A percentile compares a stretch with the other conserved stretches of the same genome.
Conservation (phyloP, 768 basidiomycete genomes). For the Sporobolomyces roseus region DNA sequence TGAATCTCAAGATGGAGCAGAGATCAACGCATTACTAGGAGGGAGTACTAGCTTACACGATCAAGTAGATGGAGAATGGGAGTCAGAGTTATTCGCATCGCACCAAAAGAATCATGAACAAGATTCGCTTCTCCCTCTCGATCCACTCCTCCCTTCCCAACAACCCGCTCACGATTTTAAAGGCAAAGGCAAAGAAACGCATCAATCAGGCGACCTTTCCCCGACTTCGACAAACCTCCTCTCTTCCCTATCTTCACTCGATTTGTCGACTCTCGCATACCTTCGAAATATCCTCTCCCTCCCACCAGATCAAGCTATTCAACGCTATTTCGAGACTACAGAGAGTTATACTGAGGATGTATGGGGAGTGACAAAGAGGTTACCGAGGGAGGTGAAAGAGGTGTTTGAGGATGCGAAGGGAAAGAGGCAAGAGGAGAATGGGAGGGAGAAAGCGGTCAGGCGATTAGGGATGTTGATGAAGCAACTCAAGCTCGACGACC, state of each 20-base stretch:
- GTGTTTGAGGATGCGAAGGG: conserved; percentile 10
- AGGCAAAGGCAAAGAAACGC: background rate
- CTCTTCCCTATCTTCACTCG: conserved; percentile 30
- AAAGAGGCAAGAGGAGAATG: background rate
- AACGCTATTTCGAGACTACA: conserved; percentile 16
- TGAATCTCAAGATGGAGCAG: background rate
- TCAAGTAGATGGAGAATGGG: conserved; percentile 27
- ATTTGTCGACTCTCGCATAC: conserved; percentile 27
- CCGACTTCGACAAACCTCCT: conserved; percentile 24
- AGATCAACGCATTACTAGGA: conserved; percentile 4
- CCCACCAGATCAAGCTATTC: conserved; percentile 9
- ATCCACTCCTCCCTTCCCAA: conserved; percentile 17
- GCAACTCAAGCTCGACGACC: conserved; percentile 12
- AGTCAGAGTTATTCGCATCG: conserved; percentile 13
- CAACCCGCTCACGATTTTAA: background rate
- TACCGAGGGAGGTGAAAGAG: conserved; percentile 6
- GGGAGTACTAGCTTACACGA: background rate
- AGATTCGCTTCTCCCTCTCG: conserved; percentile 3
- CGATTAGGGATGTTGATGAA: conserved; percentile 33
- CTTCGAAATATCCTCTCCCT: conserved; percentile 32
- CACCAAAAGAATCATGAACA: background rate
- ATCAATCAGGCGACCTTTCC: conserved; percentile 10
- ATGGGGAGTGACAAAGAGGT: too few species aligned
- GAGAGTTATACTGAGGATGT: conserved; percentile 33
- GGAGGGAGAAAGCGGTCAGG: conserved; percentile 22